Evolutionary conservation across 495 filamentous ascomycete genomes (phyloP).

Genomic region (Daldinia loculata): DNA sequence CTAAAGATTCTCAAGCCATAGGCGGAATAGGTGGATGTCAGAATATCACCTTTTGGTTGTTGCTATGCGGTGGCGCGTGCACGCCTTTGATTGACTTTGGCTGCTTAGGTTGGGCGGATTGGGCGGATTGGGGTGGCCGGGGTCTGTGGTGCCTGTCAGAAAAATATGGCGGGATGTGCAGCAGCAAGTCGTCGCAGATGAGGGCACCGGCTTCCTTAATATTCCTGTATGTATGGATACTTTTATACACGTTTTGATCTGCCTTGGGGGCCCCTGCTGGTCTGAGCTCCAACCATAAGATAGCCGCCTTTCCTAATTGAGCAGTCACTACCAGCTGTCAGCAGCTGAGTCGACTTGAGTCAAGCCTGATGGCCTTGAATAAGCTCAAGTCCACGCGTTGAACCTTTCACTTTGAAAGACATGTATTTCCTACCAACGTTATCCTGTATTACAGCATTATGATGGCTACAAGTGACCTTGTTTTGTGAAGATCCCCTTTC

Average conservation of each 20-base stretch:
- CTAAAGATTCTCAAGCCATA: constrained; percentile 13
- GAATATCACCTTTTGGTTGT: constrained; percentile 10
- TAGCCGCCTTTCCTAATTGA: constrained; percentile 32
- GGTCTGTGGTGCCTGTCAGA: constrained; percentile 37
- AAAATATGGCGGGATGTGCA: constrained; percentile 41
- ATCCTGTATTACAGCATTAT: constrained; percentile 35
- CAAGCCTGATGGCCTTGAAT: constrained; percentile 30
- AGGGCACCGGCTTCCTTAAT: constrained; percentile 46
- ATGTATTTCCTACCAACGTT: constrained; percentile 10
- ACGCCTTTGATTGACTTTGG: constrained; percentile 21
- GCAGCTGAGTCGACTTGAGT: constrained; percentile 29
- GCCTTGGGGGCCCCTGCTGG: constrained; percentile 38
- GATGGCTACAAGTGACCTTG: constrained; percentile 16
- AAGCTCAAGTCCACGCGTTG: constrained; percentile 39
- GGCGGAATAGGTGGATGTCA: constrained; percentile 11
- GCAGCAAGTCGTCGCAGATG: constrained; percentile 42
- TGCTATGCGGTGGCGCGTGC: constrained; percentile 26
- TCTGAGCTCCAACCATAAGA: constrained; percentile 35
- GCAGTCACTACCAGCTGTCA: constrained; percentile 22
- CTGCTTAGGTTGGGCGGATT: constrained; percentile 25
- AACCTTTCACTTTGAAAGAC: constrained; percentile 21
- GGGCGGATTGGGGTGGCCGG: constrained; percentile 23
- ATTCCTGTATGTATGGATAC: constrained; percentile 44
- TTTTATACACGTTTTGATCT: constrained; percentile 45
- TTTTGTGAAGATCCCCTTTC: not conserved